A percentile compares a stretch with the other conserved stretches of the same genome.
Evolutionary conservation across 1,284 basidiomycete species (phyloP).

Genomic region (Thelephora terrestris): DNA sequence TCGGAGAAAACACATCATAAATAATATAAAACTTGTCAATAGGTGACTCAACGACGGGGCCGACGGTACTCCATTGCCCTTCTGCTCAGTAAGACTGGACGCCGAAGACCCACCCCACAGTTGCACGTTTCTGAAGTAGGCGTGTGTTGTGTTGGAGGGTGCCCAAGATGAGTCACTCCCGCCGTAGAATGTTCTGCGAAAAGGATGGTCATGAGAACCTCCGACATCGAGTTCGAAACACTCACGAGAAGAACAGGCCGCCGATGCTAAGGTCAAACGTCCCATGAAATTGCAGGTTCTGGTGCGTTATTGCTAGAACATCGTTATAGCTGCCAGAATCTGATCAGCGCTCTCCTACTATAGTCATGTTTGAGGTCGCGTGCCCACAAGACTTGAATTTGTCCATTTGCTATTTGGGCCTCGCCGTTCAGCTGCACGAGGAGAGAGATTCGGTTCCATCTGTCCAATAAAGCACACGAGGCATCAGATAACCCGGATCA

Average conservation of each 20-base stretch:
- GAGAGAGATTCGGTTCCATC: slow-evolving; percentile 22
- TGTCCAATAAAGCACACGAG: slow-evolving; percentile 2
- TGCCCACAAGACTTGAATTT: slow-evolving; percentile 5
- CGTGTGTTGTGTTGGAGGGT: slow-evolving; percentile 46
- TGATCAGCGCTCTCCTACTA: neutral
- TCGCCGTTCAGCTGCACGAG: slow-evolving; percentile 21
- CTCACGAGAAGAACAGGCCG: slow-evolving; percentile 35
- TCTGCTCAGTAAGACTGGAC: slow-evolving; percentile 18
- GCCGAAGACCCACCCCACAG: slow-evolving; percentile 20
- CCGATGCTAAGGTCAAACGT: slow-evolving; percentile 27
- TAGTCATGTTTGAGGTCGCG: neutral
- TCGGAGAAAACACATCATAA: too few relatives aligned
- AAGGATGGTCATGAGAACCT: neutral
- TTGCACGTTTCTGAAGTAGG: slow-evolving; percentile 60
- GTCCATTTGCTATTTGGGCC: slow-evolving; percentile 17
- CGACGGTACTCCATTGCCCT: too few relatives aligned
- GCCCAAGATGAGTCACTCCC: slow-evolving; percentile 60
- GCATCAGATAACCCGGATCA: neutral
- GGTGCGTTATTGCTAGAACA: slow-evolving; percentile 18
- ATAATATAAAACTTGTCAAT: too few relatives aligned
- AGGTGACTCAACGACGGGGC: too few relatives aligned
- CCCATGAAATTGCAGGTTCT: slow-evolving; percentile 17
- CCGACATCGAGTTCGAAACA: neutral
- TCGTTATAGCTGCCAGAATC: slow-evolving; percentile 20
- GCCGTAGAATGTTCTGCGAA: slow-evolving; percentile 62